Evolutionary conservation across 345 rosid genomes (phyloP), one percentile per base, ranked within the genome.

Genomic region (Anacardium occidentale): DNA sequence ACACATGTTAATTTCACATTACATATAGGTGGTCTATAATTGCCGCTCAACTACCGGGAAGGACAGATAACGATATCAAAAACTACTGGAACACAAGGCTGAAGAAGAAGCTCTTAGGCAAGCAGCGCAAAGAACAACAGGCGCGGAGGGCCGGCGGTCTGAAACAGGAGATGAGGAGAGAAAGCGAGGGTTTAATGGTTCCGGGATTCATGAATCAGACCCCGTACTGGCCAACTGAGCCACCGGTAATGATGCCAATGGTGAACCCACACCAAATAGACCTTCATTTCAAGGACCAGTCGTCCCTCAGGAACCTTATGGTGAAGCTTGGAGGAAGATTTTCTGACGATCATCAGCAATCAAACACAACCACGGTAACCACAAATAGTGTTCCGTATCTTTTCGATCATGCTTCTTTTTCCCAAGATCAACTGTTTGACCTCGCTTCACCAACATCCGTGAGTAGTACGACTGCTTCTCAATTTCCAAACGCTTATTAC

Each of bases 21-120:
- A 66, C 57, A 42, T 1, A 58, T 48, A 90, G 96, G 84, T 90
- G 96, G 96, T 90, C 96, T 64, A 88, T 90, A 45, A 90, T 90
- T 74, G 96, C 96, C 48, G 96, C 91, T 34, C 96, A 90, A 61
- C 68, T 90, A 61, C 95, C 95, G 15, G 95, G 92, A 79, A 82
- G 95, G 70, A 90, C 95, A 0, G 95, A 90, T 77, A 90, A 90
- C 44, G 95, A 90, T 75, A 90, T 90, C 60, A 90, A 90, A 79
- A 90, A 90, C 81, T 86, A 90, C 69, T 90, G 95, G 95, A 90
- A 90, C 88, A 90, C 95, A 12, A 83, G 88, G 74, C 84, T 90
- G 20, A 90, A 90, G 77, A 90, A 88, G 87, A 90, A 90, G 79
- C 89, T 90, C 40, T 78, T 88, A 13, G 89, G 87, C 37, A 90